A percentile compares a stretch with the other conserved stretches of the same genome.
Conservation (phyloP, 495 filamentous ascomycete species). For the Hypoxylon intermedium region DNA sequence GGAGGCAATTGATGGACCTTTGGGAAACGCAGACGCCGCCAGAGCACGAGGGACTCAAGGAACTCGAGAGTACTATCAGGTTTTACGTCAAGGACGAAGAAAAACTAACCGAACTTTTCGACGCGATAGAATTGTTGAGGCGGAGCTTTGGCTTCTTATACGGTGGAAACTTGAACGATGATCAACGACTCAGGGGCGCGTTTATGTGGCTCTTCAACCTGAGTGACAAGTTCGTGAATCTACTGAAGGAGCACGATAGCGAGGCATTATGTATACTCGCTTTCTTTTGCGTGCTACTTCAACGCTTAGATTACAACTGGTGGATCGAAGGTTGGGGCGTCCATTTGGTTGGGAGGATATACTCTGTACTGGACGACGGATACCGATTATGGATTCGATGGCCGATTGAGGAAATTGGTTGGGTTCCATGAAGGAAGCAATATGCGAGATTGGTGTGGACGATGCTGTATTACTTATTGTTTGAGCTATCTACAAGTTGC, state of each 20-base stretch:
- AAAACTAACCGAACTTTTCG: slow-evolving; percentile 18
- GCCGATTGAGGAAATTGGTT: slow-evolving; percentile 53
- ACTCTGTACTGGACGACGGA: slow-evolving; percentile 45
- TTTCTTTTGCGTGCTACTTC: slow-evolving; percentile 50
- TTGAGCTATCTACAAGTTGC: too few species aligned
- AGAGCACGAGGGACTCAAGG: slow-evolving; percentile 36
- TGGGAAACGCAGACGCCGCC: slow-evolving; percentile 20
- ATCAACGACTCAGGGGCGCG: slow-evolving; percentile 41
- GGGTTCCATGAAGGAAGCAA: slow-evolving; percentile 30
- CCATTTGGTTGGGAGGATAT: slow-evolving; percentile 49
- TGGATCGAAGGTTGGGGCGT: slow-evolving; percentile 53
- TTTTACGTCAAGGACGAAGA: slow-evolving; percentile 21
- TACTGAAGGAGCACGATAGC: slow-evolving; percentile 44
- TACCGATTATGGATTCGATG: slow-evolving; percentile 52
- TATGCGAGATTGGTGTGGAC: too few species aligned
- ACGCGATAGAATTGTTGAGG: slow-evolving; percentile 30
- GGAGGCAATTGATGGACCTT: slow-evolving; percentile 24
- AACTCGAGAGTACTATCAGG: slow-evolving; percentile 28
- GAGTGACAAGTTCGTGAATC: slow-evolving; percentile 40
- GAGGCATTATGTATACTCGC: slow-evolving; percentile 50
- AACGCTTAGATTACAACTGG: slow-evolving; percentile 49
- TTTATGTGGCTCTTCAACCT: slow-evolving; percentile 52
- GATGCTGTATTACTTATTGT: too few species aligned
- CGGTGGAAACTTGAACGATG: slow-evolving; percentile 17
- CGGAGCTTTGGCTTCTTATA: slow-evolving; percentile 32